These are phyloP conservation scores for Chlorella sp. DNA, from an alignment of 139 green algal genomes.

Conservation along the genomic window DNA sequence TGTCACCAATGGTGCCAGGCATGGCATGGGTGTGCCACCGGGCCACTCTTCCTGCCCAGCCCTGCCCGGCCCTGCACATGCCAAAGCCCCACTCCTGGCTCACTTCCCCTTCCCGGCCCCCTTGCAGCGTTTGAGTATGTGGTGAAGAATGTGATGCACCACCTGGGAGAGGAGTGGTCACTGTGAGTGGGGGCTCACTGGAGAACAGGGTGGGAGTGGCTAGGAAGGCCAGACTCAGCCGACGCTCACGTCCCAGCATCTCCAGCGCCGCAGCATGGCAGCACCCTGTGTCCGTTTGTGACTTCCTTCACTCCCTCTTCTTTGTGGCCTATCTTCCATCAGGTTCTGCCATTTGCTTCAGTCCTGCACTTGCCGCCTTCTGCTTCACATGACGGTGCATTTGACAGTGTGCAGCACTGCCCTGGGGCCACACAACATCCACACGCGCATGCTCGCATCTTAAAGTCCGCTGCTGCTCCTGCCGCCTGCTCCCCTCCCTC, in stretches of 20 bases:
- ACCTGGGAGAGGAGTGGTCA: conserved; percentile 24
- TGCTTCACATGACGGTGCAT: not conserved
- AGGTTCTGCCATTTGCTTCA: not conserved
- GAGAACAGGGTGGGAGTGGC: not conserved
- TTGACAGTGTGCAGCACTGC: too few species aligned
- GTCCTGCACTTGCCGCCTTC: not conserved
- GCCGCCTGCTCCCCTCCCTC: not conserved
- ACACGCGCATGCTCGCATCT: not conserved
- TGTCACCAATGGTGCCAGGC: too few species aligned
- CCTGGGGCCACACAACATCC: too few species aligned
- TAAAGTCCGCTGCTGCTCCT: not conserved
- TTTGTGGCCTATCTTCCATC: too few species aligned
- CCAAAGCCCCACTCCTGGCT: not conserved
- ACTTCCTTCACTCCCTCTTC: too few species aligned
- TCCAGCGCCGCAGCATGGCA: too few species aligned
- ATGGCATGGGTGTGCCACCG: too few species aligned
- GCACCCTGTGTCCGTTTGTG: too few species aligned
- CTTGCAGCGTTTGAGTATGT: conserved; percentile 36
- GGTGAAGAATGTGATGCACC: conserved; percentile 34
- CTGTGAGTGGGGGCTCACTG: conserved; percentile 3
- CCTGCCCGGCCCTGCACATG: not conserved
- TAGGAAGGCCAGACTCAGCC: too few species aligned
- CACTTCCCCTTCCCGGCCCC: not conserved
- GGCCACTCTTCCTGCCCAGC: not conserved
- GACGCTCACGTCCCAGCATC: too few species aligned